Evolutionary conservation across 192 early-diverging fungal species (phyloP).

Genomic region (Coemansia sp.): DNA sequence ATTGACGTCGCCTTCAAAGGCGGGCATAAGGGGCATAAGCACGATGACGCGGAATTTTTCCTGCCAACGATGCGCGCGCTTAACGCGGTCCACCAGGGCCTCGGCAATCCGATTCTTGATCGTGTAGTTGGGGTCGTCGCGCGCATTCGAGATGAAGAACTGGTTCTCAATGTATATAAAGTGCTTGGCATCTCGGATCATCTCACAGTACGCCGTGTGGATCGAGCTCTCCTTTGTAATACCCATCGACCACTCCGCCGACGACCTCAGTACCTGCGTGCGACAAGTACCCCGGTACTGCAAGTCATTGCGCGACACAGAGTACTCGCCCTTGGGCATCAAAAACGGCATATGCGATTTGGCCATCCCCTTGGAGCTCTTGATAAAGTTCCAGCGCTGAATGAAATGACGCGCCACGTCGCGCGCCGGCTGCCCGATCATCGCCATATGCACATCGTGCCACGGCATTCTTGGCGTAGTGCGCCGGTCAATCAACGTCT

Average conservation of each 20-base stretch:
- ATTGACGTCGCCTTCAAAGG: conserved; percentile 78
- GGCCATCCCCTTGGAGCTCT: conserved; percentile 65
- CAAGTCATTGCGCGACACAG: conserved; percentile 57
- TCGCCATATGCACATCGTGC: conserved; percentile 81
- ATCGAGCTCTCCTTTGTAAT: conserved; percentile 72
- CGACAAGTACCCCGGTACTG: conserved; percentile 61
- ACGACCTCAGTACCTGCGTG: conserved; percentile 68
- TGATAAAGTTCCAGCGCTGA: conserved; percentile 87
- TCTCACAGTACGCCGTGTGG: conserved; percentile 73
- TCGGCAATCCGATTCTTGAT: conserved; percentile 82
- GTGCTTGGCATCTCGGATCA: conserved; percentile 71
- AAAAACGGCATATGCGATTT: conserved; percentile 61
- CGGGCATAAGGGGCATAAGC: conserved; percentile 80
- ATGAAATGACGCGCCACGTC: conserved; percentile 84
- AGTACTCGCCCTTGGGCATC: conserved; percentile 68
- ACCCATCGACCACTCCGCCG: conserved; percentile 65
- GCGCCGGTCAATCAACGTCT: conserved; percentile 55
- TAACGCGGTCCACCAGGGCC: conserved; percentile 74
- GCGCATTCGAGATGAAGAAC: conserved; percentile 73
- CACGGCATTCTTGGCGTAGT: conserved; percentile 77
- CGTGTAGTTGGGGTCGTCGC: conserved; percentile 52
- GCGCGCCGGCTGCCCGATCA: conserved; percentile 74
- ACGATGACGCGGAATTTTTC: conserved; percentile 77
- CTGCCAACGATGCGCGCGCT: conserved; percentile 63
- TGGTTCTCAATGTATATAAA: conserved; percentile 93